Percentiles rank a stretch among this genome's conserved stretches.
phyloP scores from a whole-genome alignment of 1,284 basidiomycete species.

The Ustilago cynodontis region DNA sequence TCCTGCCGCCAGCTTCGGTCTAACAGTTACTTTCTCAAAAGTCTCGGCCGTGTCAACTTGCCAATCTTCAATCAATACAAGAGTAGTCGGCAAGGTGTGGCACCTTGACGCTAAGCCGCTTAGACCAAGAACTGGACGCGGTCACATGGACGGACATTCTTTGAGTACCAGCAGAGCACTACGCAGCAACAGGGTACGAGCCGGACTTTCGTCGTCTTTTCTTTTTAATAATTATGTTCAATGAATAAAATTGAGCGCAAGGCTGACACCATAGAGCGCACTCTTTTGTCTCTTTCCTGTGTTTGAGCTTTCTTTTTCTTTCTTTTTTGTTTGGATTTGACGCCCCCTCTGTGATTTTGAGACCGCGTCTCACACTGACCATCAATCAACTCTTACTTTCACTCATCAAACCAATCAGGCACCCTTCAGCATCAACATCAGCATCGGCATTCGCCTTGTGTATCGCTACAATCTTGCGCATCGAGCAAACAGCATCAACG shows the following conservation, averaged over 20 bases:
- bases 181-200: background rate
- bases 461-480: background rate
- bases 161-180: too few relatives aligned
- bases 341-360: background rate
- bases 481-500: too few relatives aligned
- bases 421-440: background rate
- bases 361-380: background rate
- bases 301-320: too few relatives aligned
- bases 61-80: too few relatives aligned
- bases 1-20: background rate
- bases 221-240: too few relatives aligned
- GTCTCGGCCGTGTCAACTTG: conserved; percentile 7
- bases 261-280: background rate
- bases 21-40: background rate
- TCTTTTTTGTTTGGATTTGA: background rate
- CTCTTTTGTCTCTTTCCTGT: too few relatives aligned
- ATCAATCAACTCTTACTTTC: background rate
- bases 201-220: too few relatives aligned
- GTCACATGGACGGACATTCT: conserved; percentile 9
- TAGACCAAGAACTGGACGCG: background rate
- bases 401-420: background rate
- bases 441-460: too few relatives aligned
- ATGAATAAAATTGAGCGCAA: too few relatives aligned
- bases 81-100: too few relatives aligned
- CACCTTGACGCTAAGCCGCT: background rate